phyloP scores from a whole-genome alignment of 2,329 filamentous ascomycete species.

The Cryphonectria japonica region DNA sequence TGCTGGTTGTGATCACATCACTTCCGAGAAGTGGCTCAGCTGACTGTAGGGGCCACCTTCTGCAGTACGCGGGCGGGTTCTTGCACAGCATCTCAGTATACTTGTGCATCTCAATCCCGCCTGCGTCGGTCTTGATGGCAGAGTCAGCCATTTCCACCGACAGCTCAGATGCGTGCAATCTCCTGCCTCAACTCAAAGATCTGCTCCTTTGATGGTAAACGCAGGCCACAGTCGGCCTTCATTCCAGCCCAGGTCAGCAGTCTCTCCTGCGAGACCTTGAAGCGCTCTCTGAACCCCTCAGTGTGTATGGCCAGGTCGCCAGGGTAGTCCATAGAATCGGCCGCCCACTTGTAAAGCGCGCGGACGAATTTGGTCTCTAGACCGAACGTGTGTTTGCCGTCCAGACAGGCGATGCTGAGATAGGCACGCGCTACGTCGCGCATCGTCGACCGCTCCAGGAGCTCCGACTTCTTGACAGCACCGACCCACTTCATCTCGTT shows the following conservation, averaged over 20 bases:
- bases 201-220: slow-evolving; percentile 5
- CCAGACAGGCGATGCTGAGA: slow-evolving; percentile 30
- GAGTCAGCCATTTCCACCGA: background rate
- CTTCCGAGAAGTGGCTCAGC: too few species aligned
- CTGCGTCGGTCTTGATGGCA: background rate
- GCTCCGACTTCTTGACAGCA: slow-evolving; percentile 8
- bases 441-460: slow-evolving; percentile 31
- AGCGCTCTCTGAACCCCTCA: slow-evolving; percentile 32
- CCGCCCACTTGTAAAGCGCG: slow-evolving; percentile 32
- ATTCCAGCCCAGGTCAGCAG: slow-evolving; percentile 36
- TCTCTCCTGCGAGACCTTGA: slow-evolving; percentile 33
- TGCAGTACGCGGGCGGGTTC: background rate
- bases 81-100: background rate
- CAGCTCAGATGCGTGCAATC: background rate
- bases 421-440: slow-evolving; percentile 34
- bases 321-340: slow-evolving; percentile 21
- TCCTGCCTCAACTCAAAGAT: slow-evolving; percentile 17
- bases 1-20: background rate
- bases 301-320: slow-evolving; percentile 26
- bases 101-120: too few species aligned
- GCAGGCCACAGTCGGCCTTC: slow-evolving; percentile 16
- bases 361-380: slow-evolving; percentile 31
- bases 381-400: slow-evolving; percentile 33
- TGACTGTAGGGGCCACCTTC: background rate
- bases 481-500: slow-evolving; percentile 26